Base-by-base conservation (phyloP, 208 protist species). In the Phytomonas sp. region DNA sequence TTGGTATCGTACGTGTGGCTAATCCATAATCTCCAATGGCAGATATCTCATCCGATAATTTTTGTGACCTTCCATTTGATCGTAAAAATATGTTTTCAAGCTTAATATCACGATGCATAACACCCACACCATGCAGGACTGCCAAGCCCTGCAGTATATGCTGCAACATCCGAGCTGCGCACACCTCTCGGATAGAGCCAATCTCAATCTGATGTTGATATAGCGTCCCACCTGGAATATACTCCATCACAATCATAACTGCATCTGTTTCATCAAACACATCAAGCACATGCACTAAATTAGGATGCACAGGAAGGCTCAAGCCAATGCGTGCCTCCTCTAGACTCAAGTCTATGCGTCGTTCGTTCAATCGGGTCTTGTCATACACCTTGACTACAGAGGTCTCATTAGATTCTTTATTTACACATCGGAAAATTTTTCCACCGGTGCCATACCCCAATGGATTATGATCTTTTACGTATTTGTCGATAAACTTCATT, bases 61-160 rank as follows among this genome's bases (percentile, higher is more conserved):
- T 62, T 32, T 73, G 60, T 43, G 37, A 23, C 20, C 20, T n/a
- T 7, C n/a, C 65, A 1, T 65, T 67, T 73, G 95, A 90, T 68
- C 99, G 96, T 65, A 99, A 98, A 82, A 99, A 98, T 17, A 99
- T 73, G 74, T 99, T 99, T 67, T 99, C 97, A 31, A 98, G 97
- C 76, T 99, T 99, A 34, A 99, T 94, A 77, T 99, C 98, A 66
- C 99, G 88, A 78, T 99, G 99, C 97, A 99, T 99, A 40, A 99
- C 96, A 33, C 98, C 97, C 63, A 81, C 86, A 31, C 82, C 87
- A 84, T 99, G 98, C 70, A 96, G 91, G 70, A 96, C 96, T 46
- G 95, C 71, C 26, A 99, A 76, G 29, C 94, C 95, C 37, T 83
- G 69, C 70, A 98, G 98, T 7, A 99, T 84, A 75, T 99, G 98